phyloP scores from a whole-genome alignment of 2,329 filamentous ascomycete genomes.

The Zymoseptoria brevis region DNA sequence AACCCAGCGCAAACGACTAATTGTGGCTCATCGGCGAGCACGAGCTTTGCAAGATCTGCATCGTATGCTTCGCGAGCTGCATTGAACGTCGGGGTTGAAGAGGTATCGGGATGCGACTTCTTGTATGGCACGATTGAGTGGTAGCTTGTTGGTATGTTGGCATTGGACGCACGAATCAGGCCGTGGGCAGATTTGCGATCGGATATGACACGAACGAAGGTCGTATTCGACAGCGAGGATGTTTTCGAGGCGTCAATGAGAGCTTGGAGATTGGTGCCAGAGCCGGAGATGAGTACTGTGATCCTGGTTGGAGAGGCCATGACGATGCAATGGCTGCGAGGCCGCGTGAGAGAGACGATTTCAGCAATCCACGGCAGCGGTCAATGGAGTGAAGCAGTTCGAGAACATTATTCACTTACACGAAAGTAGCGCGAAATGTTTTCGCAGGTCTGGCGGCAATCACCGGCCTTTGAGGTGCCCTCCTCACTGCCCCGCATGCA shows the following conservation, averaged over 20 bases:
- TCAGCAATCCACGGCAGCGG: background rate
- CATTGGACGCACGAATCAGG: constrained; percentile 51
- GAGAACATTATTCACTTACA: background rate
- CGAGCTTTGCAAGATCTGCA: constrained; percentile 59
- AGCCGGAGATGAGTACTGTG: constrained; percentile 53
- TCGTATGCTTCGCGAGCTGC: constrained; percentile 62
- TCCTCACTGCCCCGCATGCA: background rate
- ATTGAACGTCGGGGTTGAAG: constrained; percentile 31
- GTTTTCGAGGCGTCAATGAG: constrained; percentile 54
- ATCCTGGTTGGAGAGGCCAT: constrained; percentile 19
- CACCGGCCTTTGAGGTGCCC: no score
- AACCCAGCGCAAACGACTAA: constrained; percentile 76
- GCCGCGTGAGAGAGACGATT: no score
- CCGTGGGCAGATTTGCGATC: constrained; percentile 59
- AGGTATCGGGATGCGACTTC: constrained; percentile 53
- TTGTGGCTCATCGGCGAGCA: constrained; percentile 59
- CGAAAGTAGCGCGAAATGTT: background rate
- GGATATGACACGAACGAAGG: constrained; percentile 57
- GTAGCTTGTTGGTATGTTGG: constrained; percentile 64
- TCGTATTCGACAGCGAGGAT: constrained; percentile 42
- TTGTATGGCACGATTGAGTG: constrained; percentile 76
- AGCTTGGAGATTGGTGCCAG: constrained; percentile 71
- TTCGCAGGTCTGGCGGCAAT: no score
- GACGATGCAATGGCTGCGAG: no score
- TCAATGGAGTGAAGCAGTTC: background rate